Evolutionary conservation across 257 asterid genomes (phyloP), one percentile per base, ranked within the genome.

Genomic region (Ocimum tenuiflorum): DNA sequence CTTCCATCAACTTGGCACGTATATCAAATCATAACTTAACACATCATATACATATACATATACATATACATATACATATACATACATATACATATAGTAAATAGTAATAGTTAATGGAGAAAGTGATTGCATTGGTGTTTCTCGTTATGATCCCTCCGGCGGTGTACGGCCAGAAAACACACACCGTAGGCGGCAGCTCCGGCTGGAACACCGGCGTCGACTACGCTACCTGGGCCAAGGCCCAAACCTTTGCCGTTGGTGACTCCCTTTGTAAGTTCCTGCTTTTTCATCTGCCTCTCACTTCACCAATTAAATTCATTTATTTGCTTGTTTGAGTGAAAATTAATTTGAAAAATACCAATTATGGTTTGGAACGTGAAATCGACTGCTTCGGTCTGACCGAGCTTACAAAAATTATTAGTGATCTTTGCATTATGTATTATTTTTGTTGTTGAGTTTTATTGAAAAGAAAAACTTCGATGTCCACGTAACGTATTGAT

Each of bases 181-280:
- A 75, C 77, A 42, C 14, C 15, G 94, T 88, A 5, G 96, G 94
- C 6, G 94, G 75, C 55, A 3, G 6, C 54, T 0, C 35, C 12
- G 83, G 83, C 24, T 88, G 96, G 91, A 43, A n/a, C 49, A 66
- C 63, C 6, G 54, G 58, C 22, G 67, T 51, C 50, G 59, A 79
- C 69, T 83, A 80, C 11, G 62, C 0, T 23, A 19, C 13, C 19
- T 88, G 96, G 96, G 81, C 89, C 39, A 23, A 59, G 5, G 79
- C 73, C 36, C 22, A 52, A 38, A 82, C 74, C 10, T 88, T 86
- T 60, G 23, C 41, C 3, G 52, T 67, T 3, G 87, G 82, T 0
- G 96, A 88, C 65, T 67, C 71, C 31, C 81, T 88, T 27, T 41
- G 91, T 88, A 78, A 73, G 85, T 77, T 49, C n/a, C 9, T 17